These are phyloP conservation scores for Ganoderma multipileum DNA, from an alignment of 1,284 basidiomycete species.

Conservation along the genomic window DNA sequence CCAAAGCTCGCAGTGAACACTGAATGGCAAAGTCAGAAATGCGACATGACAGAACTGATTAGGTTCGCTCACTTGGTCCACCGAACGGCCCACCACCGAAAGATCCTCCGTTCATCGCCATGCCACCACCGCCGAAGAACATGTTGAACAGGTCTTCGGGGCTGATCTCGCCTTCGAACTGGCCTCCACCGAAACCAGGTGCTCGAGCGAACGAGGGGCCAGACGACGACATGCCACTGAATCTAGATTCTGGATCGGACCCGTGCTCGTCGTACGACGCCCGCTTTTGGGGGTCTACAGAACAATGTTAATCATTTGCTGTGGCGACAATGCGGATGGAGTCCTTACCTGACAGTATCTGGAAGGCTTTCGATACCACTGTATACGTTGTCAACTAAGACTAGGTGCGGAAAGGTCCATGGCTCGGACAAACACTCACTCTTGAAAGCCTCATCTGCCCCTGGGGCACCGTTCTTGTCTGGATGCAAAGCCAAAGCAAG, in stretches of 20 bases:
- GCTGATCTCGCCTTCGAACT: conserved; percentile 86
- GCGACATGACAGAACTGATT: too few relatives aligned
- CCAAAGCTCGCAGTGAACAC: conserved; percentile 84
- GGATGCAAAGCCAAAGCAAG: conserved; percentile 94
- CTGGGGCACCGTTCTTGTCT: conserved; percentile 97
- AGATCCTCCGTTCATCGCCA: conserved; percentile 48
- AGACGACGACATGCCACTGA: conserved; percentile 71
- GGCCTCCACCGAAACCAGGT: conserved; percentile 53
- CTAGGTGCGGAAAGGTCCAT: not conserved
- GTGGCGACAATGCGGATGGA: not conserved
- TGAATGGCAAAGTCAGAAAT: conserved; percentile 30
- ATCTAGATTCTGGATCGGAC: conserved; percentile 86
- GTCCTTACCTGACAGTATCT: conserved; percentile 81
- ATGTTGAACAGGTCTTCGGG: conserved; percentile 98
- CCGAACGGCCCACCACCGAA: conserved; percentile 56
- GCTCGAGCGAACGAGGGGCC: conserved; percentile 58
- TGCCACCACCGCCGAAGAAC: conserved; percentile 91
- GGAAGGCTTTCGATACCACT: conserved; percentile 99
- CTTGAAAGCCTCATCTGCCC: conserved; percentile 99
- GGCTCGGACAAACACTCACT: conserved; percentile 56
- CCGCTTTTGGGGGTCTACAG: conserved; percentile 84
- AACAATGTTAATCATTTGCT: conserved; percentile 7
- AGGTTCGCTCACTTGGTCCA: conserved; percentile 53
- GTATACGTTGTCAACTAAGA: conserved; percentile 6
- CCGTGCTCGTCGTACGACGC: conserved; percentile 89